A percentile compares a stretch with the other conserved stretches of the same genome.
phyloP scores from a whole-genome alignment of 768 basidiomycete genomes.

The Suillus plorans region DNA sequence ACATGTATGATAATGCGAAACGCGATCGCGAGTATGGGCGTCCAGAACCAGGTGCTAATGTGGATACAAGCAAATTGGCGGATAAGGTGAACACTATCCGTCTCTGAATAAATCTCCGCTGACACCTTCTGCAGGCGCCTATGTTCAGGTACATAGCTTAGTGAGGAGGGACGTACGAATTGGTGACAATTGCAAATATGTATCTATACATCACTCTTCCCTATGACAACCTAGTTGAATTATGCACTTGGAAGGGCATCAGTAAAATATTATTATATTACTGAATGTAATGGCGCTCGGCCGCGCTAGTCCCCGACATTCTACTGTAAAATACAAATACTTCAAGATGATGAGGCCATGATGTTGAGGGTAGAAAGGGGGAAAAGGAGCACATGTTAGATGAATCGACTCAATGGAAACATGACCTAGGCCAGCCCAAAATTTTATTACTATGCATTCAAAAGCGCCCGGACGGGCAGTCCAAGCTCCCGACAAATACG shows the following conservation, averaged over 20 bases:
- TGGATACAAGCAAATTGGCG: conserved; percentile 65
- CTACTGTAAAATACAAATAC: no score
- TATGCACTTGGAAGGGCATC: no score
- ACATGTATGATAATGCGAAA: conserved; percentile 56
- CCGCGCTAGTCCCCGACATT: no score
- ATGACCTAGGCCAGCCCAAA: background rate
- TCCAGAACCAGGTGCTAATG: conserved; percentile 42
- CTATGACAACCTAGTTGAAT: background rate
- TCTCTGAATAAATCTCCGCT: background rate
- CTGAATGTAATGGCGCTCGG: no score
- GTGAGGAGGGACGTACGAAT: background rate
- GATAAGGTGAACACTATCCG: conserved; percentile 50
- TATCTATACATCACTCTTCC: background rate
- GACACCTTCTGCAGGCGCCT: conserved; percentile 7
- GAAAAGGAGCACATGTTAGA: background rate
- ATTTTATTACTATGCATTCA: conserved; percentile 7
- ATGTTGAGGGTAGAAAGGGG: background rate
- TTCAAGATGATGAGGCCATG: background rate
- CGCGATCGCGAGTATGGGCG: conserved; percentile 54
- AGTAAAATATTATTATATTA: no score
- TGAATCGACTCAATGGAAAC: background rate
- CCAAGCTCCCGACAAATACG: conserved; percentile 29
- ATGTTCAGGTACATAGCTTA: conserved; percentile 16
- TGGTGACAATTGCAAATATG: background rate
- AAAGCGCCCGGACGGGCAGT: conserved; percentile 23